Evolutionary conservation across 1,139 yeast species (phyloP), one percentile per base, ranked within the genome.

Genomic region (Zygotorulaspora mrakii): DNA sequence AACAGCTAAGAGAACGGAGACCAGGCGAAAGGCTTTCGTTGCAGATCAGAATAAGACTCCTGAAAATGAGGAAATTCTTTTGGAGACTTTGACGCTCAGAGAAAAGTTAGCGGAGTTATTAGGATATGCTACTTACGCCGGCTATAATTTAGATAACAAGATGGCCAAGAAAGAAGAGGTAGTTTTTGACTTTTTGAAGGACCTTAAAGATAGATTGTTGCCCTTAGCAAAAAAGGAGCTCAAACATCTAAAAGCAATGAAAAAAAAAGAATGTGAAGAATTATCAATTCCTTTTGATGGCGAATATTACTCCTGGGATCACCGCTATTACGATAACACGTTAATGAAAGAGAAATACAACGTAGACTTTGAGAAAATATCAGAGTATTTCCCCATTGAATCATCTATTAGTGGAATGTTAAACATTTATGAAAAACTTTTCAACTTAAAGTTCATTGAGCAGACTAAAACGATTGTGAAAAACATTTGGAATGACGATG

Each of bases 321-420:
- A 74, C 49, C 67, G 77, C 33, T 86, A 67, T 61, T 83, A 81
- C 59, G 73, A 77, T 51, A 81, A 80, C 47, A 65, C 76, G 56
- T 68, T 79, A 54, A 68, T 85, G 40, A 86, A 83, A 61, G 69
- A 71, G 40, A 76, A 82, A 46, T 84, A 76, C 63, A 70, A 79
- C 53, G 88, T 86, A 22, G 89, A 86, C 55, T 77, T 78, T 45
- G 74, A 76, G 45, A 74, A 77, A 55, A 79, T 86, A 47, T 69
- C 89, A 5, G 88, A 86, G 57, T 86, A 77, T 59, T 86, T 83
- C 69, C 94, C 95, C 25, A 65, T 84, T 59, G 76, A 79, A 40
- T 69, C 74, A 16, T 80, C 94, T 1, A 76, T 84, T 40, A 58
- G 62, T 17, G 77, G 77, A 42, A 84, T 86, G 91, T 68, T 86